Base-by-base conservation (phyloP, 164 flowering plant genomes). In the Nymphaea thermarum region DNA sequence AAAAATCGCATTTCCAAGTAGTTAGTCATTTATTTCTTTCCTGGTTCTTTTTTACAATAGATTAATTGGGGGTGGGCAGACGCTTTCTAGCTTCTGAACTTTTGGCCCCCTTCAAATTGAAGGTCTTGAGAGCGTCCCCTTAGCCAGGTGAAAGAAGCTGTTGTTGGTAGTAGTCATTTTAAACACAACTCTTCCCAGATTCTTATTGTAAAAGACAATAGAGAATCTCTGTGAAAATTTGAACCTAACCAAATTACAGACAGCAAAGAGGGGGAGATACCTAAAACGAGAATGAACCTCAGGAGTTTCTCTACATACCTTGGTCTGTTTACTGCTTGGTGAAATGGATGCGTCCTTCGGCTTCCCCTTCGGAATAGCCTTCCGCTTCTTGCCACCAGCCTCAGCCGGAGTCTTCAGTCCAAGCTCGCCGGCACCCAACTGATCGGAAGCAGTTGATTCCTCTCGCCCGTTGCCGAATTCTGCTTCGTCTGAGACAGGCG, bases 391-490 rank as follows among this genome's bases (percentile, higher is more conserved):
- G 25, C 65, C 60, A 69, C 71, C 76, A n/a, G 25, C 60, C 18
- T 73, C 77, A 36, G 67, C 69, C 2, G 43, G 10, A 10, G 62
- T 70, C 62, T 69, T 77, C 63, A 65, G 60, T 44, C 63, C 59
- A 44, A 60, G 4, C 6, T 77, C 77, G 42, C 65, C 76, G 14
- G 62, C 66, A 2, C 68, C 66, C 67, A 70, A 63, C 67, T 67
- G 74, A 66, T 74, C 77, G 5, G 78, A 74, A 5, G 51, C 69
- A 7, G 79, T 74, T 3, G 74, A 74, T n/a, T 74, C 76, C 57
- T 76, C 79, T 2, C 44, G 67, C 45, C 66, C 75, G 73, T 43
- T 65, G 51, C 25, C 47, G 43, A 71, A 64, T 57, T 70, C 79
- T 1, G 44, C 75, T 55, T 77, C 71, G 16, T 74, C 82, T 6